Base-by-base conservation (phyloP, 257 asterid genomes). In the Lantana camara region DNA sequence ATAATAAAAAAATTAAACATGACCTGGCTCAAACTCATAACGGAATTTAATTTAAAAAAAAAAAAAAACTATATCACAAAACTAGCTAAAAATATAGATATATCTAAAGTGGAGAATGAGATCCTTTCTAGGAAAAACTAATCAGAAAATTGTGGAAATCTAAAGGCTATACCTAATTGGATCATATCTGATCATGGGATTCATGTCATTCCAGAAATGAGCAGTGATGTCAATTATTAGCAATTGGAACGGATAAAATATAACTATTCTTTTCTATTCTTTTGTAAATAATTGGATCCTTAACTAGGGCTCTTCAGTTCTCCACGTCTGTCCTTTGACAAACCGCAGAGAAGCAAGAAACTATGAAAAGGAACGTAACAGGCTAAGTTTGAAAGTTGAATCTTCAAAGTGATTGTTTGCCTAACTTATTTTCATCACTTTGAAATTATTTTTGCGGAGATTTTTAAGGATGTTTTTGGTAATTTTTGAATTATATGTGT, bases 111-210 rank as follows among this genome's bases (percentile, higher is more conserved):
- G 62, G 75, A 44, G 72, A 57, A 57, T 57, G 60, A 55, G 63
- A 49, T 27, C 32, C 37, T 17, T 9, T 52, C 72, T 17, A 20
- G 7, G 29, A 14, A 29, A 59, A 24, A 29, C 13, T 16, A 13
- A 24, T 56, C 47, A 54, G 54, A 15, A 66, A 72, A 52, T 35
- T 59, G 55, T 34, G 58, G 30, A 57, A 63, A 73, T 71, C 67
- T 55, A 63, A 69, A 66, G 55, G 56, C 30, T 53, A 32, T 40
- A 62, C 57, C 56, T 61, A 66, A 66, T 50, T 55, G 68, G 79
- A 72, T 65, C 37, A 70, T 54, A 17, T 40, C n/a, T n/a, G n/a
- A n/a, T n/a, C 41, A 35, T 32, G 5, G 13, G 5, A 15, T n/a
- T n/a, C n/a, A n/a, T 30, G 54, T 41, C 9, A 40, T 3, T 3